Base-by-base conservation (phyloP, 2,329 filamentous ascomycete genomes). In the Fusarium sp. region DNA sequence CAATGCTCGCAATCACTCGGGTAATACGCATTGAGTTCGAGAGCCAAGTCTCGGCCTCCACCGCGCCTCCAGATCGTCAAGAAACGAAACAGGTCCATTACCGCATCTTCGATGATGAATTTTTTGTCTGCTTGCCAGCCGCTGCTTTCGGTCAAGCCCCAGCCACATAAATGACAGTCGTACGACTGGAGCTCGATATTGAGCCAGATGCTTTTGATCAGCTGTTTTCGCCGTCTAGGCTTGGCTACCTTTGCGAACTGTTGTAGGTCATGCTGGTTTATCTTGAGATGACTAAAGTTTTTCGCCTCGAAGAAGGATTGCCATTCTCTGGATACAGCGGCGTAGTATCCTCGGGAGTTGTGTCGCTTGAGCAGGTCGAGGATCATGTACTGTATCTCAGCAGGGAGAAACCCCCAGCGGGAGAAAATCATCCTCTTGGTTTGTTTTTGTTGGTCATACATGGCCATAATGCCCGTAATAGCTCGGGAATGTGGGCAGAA, bases 11-110 rank as follows among this genome's bases (percentile, higher is more conserved):
- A 9, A 25, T 48, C 43, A 23, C 43, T 48, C 20, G 11, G n/a
- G 7, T 9, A 25, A 20, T 48, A 73, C 10, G 39, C 13, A 8
- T 70, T 71, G 1, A 75, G 48, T 13, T 71, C 43, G 13, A 48
- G 43, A 14, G 43, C 20, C 11, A 48, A 16, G 14, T 48, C 43
- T 13, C 43, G 9, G 43, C 43, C 43, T 48, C 43, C 5, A 14
- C 20, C 20, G n/a, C 20, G 43, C 20, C 43, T 48, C 43, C 23
- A 48, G 43, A 23, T 9, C 23, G 6, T 25, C 43, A 48, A 25
- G 43, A 27, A 9, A 13, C n/a, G 0, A 45, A 45, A 45, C n/a
- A 45, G 41, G 6, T n/a, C 1, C n/a, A 45, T n/a, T 5, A 23
- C 3, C 6, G n/a, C 20, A n/a, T 45, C 9, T 18, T 6, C 8